Conservation (phyloP, 352 stramenopile genomes). For the Phytophthora sojae region DNA sequence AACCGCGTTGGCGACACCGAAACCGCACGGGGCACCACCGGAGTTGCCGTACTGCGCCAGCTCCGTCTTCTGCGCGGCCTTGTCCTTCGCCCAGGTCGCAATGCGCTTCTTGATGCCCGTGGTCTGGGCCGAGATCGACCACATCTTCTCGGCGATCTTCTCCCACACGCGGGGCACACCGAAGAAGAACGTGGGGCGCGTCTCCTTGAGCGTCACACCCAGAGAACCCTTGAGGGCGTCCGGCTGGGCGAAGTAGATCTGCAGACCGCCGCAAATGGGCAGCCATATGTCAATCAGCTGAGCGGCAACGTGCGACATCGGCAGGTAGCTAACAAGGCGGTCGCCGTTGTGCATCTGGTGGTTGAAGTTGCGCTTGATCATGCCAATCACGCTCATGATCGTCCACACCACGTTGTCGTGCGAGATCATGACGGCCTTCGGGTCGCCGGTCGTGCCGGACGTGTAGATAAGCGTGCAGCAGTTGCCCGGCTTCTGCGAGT, state of each 20-base stretch:
- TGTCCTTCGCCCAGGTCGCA: slow-evolving; percentile 91
- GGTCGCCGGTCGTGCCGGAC: slow-evolving; percentile 94
- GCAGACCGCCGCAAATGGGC: slow-evolving; percentile 64
- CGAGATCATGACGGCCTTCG: slow-evolving; percentile 97
- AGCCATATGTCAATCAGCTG: slow-evolving; percentile 91
- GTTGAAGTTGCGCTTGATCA: slow-evolving; percentile 70
- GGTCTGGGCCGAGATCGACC: slow-evolving; percentile 82
- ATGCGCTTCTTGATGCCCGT: slow-evolving; percentile 94
- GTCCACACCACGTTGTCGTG: slow-evolving; percentile 95
- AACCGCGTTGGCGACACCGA: slow-evolving; percentile 87
- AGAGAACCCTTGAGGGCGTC: slow-evolving; percentile 92
- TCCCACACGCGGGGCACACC: slow-evolving; percentile 93
- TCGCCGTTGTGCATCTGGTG: slow-evolving; percentile 69
- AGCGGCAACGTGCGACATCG: slow-evolving; percentile 90
- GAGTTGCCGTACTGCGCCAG: slow-evolving; percentile 88
- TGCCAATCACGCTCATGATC: slow-evolving; percentile 63
- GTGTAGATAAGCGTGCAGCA: slow-evolving; percentile 95
- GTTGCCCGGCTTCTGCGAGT: slow-evolving; percentile 82
- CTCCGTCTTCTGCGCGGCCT: slow-evolving; percentile 78
- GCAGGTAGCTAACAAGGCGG: slow-evolving; percentile 89
- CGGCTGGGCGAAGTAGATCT: slow-evolving; percentile 90
- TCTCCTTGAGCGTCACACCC: slow-evolving; percentile 84
- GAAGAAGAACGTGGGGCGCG: slow-evolving; percentile 91
- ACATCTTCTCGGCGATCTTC: slow-evolving; percentile 94
- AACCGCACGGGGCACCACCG: slow-evolving; percentile 89